Base-by-base conservation (phyloP, 140 eudicot genomes). In the Oenanthe javanica region DNA sequence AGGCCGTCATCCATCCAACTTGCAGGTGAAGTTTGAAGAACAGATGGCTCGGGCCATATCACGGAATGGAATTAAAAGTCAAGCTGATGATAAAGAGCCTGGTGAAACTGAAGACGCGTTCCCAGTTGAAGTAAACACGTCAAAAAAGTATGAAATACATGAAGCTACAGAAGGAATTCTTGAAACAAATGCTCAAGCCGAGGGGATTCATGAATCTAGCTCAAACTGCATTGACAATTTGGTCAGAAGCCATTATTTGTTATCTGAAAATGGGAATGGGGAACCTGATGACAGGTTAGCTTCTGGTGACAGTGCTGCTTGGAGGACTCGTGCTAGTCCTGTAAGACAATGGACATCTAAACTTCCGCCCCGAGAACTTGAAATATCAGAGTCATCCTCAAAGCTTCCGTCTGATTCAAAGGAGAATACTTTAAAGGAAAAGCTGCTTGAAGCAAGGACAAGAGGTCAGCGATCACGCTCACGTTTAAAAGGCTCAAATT, bases 21-120 rank as follows among this genome's bases (percentile, higher is more conserved):
- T 90, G 90, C 97, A 93, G 81, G 92, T 86, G 86, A 93, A 89
- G 89, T 89, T 89, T 79, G 97, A 93, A 85, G 96, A 90, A 86
- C 92, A 92, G 75, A 87, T 90, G 93, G 96, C 89, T 80, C 93
- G 76, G 63, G 93, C 97, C 52, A 84, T 81, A 51, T 83, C 85
- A 55, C 86, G 79, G 48, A 81, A 73, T 47, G 90, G 78, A 75
- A 48, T 61, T 31, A 75, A 47, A 36, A 79, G 79, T 81, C 84
- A 27, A 54, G 69, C 55, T 47, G 87, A 84, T 47, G 87, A 87
- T 72, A 73, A 23, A 4, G 85, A 80, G 46, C 82, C 46, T 43
- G 55, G 82, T 15, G 79, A 80, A 73, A 61, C 66, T 31, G 80
- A 52, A 43, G 90, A 85, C 70, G 88, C 71, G 8, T 61, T 74